Evolutionary conservation across 2,329 filamentous ascomycete species (phyloP), one percentile per base, ranked within the genome.

Genomic region (Epichloe glyceriae): DNA sequence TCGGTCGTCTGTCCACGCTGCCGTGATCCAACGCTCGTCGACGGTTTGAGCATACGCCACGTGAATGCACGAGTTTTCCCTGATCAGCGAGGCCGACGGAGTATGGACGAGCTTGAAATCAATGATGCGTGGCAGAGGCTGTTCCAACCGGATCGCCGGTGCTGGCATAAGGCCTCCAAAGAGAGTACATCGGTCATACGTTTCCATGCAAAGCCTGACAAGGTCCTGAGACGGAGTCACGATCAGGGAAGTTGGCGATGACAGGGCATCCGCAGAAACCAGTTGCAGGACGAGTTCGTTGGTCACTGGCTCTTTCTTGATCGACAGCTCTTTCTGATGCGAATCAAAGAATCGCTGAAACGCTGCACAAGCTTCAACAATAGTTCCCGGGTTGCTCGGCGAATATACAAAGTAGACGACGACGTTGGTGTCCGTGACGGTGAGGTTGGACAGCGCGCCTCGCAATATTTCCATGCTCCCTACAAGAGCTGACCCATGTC

Each of bases 51-150:
- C 79, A 60, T 94, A 94, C 1, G 84, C 86, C 43, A 94, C 71
- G 62, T 95, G 88, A 33, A 95, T 79, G 60, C 85, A 85, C 0
- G 82, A 86, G 56, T 89, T 88, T 62, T 93, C 87, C 50, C 85
- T 79, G 49, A 93, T 71, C 5, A 91, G 70, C 17, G 88, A 86
- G 17, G 80, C 77, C 0, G 86, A 87, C 2, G 86, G 83, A 14
- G 78, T 80, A 1, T 78, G 67, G 1, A 73, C 75, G 2, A 90
- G 68, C 62, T 86, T 85, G 67, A 94, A 93, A 47, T 86, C 85
- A 49, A 94, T 85, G 30, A 73, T 75, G 26, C 83, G 80, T 11
- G 86, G 85, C 4, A 85, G 69, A 0, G 79, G 71, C 55, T 83
- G 79, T 61, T 89, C 86, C 1, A 94, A 73, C 52, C 85, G 73